Base-by-base conservation (phyloP, 2,329 filamentous ascomycete species). In the Ustulina deusta region DNA sequence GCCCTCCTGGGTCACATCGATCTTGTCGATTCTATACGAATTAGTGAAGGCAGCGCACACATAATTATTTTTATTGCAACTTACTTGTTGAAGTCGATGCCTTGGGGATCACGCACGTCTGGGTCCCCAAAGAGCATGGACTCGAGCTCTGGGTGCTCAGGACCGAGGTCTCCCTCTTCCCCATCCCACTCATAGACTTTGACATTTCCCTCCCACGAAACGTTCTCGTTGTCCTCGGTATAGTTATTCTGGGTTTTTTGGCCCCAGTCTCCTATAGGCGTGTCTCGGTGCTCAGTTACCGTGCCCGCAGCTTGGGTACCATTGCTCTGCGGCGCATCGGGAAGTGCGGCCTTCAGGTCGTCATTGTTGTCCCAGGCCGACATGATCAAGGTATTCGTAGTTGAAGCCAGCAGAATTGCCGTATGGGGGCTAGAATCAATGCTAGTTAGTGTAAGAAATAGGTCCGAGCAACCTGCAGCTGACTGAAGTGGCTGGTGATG, bases 101-200 rank as follows among this genome's bases (percentile, higher is more conserved):
- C 86, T 83, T 88, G 27, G 86, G 82, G 74, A 93, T 77, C 77
- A 32, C 86, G 82, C 52, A 86, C 83, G 6, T 82, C 80, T 0
- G 86, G 84, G 63, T 82, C 78, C 4, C 89, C 89, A 66, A 97
- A 99, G 6, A 99, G 87, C 73, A 91, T 83, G 7, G 85, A 73
- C 82, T 98, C 95, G 0, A 99, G 87, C 55, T 89, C 86, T 0
- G 86, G 82, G 61, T 90, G 86, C 57, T 83, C 83, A 0, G 94
- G 94, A 6, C 91, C 95, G 61, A 99, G 84, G 46, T 98, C 95
- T 1, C 95, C 96, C 72, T 86, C 92, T 2, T 97, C 93, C 11
- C 94, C 93, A 20, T 89, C 85, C 91, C 92, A 98, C 75, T 94
- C 88, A 74, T 98, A 98, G 49, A 91, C 84, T 0, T 77, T 81